Evolutionary conservation across 495 filamentous ascomycete genomes (phyloP), one percentile per base, ranked within the genome.

Genomic region (Baudoinia panamericana): DNA sequence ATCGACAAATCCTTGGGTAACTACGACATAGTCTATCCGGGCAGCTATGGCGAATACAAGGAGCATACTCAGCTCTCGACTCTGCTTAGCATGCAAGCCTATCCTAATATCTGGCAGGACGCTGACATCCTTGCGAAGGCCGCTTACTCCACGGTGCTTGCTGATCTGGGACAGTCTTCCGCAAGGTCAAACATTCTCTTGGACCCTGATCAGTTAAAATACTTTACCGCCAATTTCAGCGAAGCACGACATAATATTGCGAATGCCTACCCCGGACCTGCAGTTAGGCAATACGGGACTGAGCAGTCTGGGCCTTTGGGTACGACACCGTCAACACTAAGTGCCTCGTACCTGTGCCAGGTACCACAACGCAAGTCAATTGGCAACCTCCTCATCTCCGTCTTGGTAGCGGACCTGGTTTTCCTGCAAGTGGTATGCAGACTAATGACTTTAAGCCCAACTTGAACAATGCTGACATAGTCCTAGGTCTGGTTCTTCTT

Each of bases 321-420:
- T 5, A 46, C 53, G 8, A 50, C 46, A 19, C 31, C 53, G n/a
- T 55, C 58, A 10, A 33, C 49, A 5, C 31, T 59, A 21, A 36
- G 23, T 2, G 41, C 46, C 3, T 49, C 56, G 26, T 58, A 59
- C 20, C 30, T 59, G 11, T 61, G 58, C 43, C 58, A 59, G 37
- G 50, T 59, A 3, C 56, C 58, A 3, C 56, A 43, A 29, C 43
- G 44, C 16, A 59, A 56, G 30, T 46, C 54, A 15, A 16, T 42
- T 11, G 56, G 52, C n/a, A 49, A 28, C 1, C 31, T 61, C 1
- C 39, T 61, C 25, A 13, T 57, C 9, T 41, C 51, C 9, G 43
- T 61, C 17, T 31, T 59, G 15, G 33, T 61, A 3, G 58, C 58
- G 5, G 50, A 61, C 41, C 31, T 61, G 13, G 56, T 59, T n/a